A percentile compares a stretch with the other conserved stretches of the same genome.
These are phyloP conservation scores for Wickerhamomyces sp. DNA, from an alignment of 1,139 yeast species.

Conservation along the genomic window DNA sequence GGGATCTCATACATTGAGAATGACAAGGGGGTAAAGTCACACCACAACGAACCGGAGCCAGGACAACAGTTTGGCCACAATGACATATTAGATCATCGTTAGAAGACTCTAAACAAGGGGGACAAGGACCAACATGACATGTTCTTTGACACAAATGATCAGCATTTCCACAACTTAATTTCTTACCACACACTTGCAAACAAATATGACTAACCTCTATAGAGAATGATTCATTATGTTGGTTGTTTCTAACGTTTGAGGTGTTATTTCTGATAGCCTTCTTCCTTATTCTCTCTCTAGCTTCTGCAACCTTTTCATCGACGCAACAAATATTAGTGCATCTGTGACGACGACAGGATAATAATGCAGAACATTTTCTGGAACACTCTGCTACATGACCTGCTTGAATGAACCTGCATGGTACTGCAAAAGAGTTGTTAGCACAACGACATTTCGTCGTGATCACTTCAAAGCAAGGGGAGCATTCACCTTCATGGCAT, in stretches of 20 bases:
- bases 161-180: slow-evolving; percentile 58
- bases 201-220: slow-evolving; percentile 81
- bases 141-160: slow-evolving; percentile 65
- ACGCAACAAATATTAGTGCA: slow-evolving; percentile 70
- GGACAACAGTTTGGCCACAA: slow-evolving; percentile 76
- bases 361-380: slow-evolving; percentile 71
- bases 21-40: slow-evolving; percentile 63
- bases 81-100: slow-evolving; percentile 78
- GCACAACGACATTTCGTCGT: slow-evolving; percentile 33
- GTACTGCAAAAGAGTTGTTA: slow-evolving; percentile 43
- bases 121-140: slow-evolving; percentile 84
- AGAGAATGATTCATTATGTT: slow-evolving; percentile 43
- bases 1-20: slow-evolving; percentile 59
- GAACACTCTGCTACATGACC: slow-evolving; percentile 59
- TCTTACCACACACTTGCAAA: slow-evolving; percentile 60
- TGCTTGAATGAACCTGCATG: slow-evolving; percentile 53
- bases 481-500: slow-evolving; percentile 79
- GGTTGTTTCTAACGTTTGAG: slow-evolving; percentile 26
- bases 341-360: slow-evolving; percentile 79
- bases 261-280: slow-evolving; percentile 38
- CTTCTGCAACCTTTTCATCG: slow-evolving; percentile 58
- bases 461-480: slow-evolving; percentile 47
- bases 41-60: slow-evolving; percentile 92
- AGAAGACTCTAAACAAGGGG: slow-evolving; percentile 78
- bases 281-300: slow-evolving; percentile 54